Base-by-base conservation (phyloP, 441 rosid genomes). In the Macaranga tanarius region DNA sequence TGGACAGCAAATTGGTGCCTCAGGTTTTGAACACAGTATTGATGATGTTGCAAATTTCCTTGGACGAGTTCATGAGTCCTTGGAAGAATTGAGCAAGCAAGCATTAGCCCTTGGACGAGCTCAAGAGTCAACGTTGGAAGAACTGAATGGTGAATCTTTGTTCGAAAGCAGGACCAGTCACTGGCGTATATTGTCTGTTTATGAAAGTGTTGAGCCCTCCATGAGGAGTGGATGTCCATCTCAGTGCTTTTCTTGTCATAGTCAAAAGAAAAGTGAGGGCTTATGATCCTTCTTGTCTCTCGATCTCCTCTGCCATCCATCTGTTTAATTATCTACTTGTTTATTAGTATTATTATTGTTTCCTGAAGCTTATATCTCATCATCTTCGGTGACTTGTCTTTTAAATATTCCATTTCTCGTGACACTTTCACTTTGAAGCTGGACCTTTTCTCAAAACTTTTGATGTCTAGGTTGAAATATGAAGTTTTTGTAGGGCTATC, bases 211-310 rank as follows among this genome's bases (percentile, higher is more conserved):
- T 62, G 65, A 75, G 67, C 79, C 86, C 81, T 64, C 76, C 59
- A 63, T 70, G 57, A 50, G 61, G 74, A 83, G 77, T 80, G 81
- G 85, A 81, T 72, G 77, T 73, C 83, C 62, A 75, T 74, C 71
- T 73, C 79, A 64, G 62, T 62, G 77, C 79, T 79, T 76, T 71
- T 44, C 73, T 50, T 75, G 82, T 81, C 75, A 45, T 51, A 67
- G 78, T 79, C 86, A 77, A 75, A 34, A 62, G 67, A 77, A 82
- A 82, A 84, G 85, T 72, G 68, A 80, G 79, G 67, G 75, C 71
- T 15, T 71, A 62, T 50, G 72, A 79, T 34, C 74, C 76, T 68
- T 55, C 65, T 57, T 67, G 38, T 34, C 38, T 34, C 38, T 34
- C 38, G 38, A 34, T 70, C 66, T 57, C 69, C 67, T 70, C 62